phyloP scores from a whole-genome alignment of 2,329 filamentous ascomycete species.

The Colletotrichum gloeosporioides region DNA sequence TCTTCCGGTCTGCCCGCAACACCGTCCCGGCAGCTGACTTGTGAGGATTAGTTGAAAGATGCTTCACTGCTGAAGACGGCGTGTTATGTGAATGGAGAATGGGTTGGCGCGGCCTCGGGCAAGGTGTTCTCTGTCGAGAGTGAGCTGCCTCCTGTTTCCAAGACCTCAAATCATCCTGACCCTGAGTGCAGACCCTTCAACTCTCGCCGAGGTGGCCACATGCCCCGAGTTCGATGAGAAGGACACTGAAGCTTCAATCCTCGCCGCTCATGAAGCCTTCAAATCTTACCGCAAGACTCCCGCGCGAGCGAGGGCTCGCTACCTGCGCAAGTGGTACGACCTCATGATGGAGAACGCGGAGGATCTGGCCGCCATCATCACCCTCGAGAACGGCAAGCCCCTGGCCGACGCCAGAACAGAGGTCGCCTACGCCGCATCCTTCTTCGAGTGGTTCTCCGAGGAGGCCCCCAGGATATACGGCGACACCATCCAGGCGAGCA shows the following conservation, averaged over 20 bases:
- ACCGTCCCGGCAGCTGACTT: background rate
- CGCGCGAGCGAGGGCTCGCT: conserved; percentile 62
- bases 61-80: conserved; percentile 72
- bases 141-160: conserved; percentile 27
- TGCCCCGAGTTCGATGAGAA: conserved; percentile 75
- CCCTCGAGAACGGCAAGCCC: conserved; percentile 76
- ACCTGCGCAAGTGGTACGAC: conserved; percentile 70
- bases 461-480: conserved; percentile 67
- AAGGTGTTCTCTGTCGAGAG: conserved; percentile 76
- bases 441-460: conserved; percentile 70
- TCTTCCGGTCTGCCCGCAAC: background rate
- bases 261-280: conserved; percentile 70
- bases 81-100: conserved; percentile 79
- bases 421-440: conserved; percentile 62
- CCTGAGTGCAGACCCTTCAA: conserved; percentile 68
- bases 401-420: conserved; percentile 65
- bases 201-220: conserved; percentile 69
- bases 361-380: conserved; percentile 71
- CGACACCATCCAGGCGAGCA: conserved; percentile 63
- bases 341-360: conserved; percentile 70
- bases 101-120: conserved; percentile 73
- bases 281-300: conserved; percentile 65
- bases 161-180: background rate
- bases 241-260: conserved; percentile 74
- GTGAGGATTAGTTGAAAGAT: conserved; percentile 57